Evolutionary conservation across 768 basidiomycete genomes (phyloP), one percentile per base, ranked within the genome.

Genomic region (Mycena alexandri): DNA sequence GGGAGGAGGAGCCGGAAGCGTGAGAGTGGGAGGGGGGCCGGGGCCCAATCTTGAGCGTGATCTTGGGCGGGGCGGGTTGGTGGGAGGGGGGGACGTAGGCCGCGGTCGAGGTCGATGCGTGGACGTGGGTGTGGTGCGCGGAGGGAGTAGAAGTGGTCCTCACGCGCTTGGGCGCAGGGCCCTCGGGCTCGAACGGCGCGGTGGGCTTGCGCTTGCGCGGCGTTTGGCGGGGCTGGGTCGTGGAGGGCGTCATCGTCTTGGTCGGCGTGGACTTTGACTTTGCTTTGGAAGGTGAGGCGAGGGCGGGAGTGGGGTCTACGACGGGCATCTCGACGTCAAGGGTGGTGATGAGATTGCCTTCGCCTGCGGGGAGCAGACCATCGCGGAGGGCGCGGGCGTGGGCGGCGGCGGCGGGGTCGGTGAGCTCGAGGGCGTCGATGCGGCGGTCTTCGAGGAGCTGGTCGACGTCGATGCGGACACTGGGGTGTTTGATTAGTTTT

Each of bases 391-490:
- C 63, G n/a, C 69, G 69, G 11, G 67, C 67, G 4, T 16, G 38
- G 21, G 69, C 67, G 12, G 69, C 69, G 9, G 69, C 60, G 1
- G 46, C 44, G 10, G 72, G 61, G 25, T 70, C 71, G 3, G 71
- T 60, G 61, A 62, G 43, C 1, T 69, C 56, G 17, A 69, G 52
- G 7, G 46, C 70, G 69, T 90, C 90, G 9, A 80, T 80, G 29
- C 87, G 89, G 5, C 90, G 84, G 68, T 94, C 90, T 2, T 74
- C 82, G 21, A 99, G 80, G 48, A 98, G 86, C 70, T 92, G 90
- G 74, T 97, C 94, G 22, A 99, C 93, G 64, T 99, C 93, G 71
- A 99, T 98, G 29, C 91, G 89, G 33, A 99, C 97, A 74, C 96
- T 99, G 66, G 6, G 14, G 42, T 22, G 69, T 41, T 41, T 59